Percentiles rank a stretch among this genome's conserved stretches.
phyloP scores from a whole-genome alignment of 208 protist species.

The Porcisia deanei region DNA sequence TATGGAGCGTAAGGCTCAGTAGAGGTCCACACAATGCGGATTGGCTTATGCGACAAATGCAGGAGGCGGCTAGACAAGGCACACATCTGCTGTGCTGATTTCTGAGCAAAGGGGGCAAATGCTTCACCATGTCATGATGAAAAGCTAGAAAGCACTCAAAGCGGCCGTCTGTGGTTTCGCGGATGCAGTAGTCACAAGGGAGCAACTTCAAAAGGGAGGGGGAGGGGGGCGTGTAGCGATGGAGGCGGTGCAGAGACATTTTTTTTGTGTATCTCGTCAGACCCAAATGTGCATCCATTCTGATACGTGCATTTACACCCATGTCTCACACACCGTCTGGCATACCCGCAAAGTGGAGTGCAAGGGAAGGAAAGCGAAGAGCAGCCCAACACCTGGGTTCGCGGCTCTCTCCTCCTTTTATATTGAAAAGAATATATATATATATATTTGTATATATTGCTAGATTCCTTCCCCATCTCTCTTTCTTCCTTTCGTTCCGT shows the following conservation, averaged over 20 bases:
- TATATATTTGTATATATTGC: no score
- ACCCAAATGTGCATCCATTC: not conserved
- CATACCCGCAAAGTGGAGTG: no score
- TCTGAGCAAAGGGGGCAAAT: not conserved
- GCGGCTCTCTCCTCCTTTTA: no score
- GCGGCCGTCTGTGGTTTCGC: not conserved
- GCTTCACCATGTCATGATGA: not conserved
- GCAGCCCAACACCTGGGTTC: no score
- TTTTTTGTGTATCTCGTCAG: not conserved
- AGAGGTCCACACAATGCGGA: not conserved
- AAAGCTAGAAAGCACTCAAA: no score
- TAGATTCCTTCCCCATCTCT: no score
- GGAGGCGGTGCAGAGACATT: not conserved
- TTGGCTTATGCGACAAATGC: not conserved
- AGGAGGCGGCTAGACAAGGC: not conserved
- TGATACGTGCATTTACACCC: not conserved
- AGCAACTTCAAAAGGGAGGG: not conserved
- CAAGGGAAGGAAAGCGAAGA: no score
- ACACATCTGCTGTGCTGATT: not conserved
- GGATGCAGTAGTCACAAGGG: not conserved
- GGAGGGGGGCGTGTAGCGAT: not conserved
- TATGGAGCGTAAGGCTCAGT: slow-evolving; percentile 41
- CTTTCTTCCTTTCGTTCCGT: no score
- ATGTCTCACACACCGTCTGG: no score
- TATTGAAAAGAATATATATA: no score